Percentiles rank a stretch among this genome's conserved stretches.
These are phyloP conservation scores for Geotrichum carabidarum DNA, from an alignment of 1,139 yeast genomes.

Conservation along the genomic window DNA sequence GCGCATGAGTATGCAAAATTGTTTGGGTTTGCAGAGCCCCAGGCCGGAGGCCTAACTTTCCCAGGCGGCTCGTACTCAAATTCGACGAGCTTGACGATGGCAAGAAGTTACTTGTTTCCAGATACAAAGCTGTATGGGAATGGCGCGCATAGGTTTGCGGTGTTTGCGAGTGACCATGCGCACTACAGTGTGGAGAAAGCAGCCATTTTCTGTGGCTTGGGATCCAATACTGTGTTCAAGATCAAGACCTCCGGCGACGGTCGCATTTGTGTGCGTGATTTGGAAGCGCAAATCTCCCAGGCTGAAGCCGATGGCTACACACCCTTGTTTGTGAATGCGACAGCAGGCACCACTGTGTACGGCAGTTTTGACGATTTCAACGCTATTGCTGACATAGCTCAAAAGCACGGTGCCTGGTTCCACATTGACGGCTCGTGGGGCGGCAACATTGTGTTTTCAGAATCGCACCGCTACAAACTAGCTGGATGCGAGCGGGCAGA, in stretches of 20 bases:
- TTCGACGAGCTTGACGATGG: slow-evolving; percentile 73
- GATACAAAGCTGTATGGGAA: slow-evolving; percentile 66
- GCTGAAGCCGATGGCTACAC: slow-evolving; percentile 53
- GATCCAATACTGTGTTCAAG: slow-evolving; percentile 58
- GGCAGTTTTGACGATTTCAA: slow-evolving; percentile 74
- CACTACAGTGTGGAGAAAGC: slow-evolving; percentile 83
- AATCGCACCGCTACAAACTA: slow-evolving; percentile 42
- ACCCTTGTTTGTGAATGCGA: slow-evolving; percentile 73
- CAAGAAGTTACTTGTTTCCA: slow-evolving; percentile 61
- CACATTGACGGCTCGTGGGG: slow-evolving; percentile 94
- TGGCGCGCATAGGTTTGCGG: slow-evolving; percentile 52
- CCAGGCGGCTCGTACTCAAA: slow-evolving; percentile 89
- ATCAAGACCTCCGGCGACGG: slow-evolving; percentile 57
- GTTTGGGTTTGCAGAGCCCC: slow-evolving; percentile 52
- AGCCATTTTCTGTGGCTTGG: slow-evolving; percentile 72
- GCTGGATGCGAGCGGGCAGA: slow-evolving; percentile 63
- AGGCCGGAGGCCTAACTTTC: slow-evolving; percentile 78
- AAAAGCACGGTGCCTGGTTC: slow-evolving; percentile 57
- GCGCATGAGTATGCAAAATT: slow-evolving; percentile 63
- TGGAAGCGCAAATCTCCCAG: slow-evolving; percentile 45
- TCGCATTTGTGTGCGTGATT: slow-evolving; percentile 47
- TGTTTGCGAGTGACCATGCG: slow-evolving; percentile 66
- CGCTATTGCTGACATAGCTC: slow-evolving; percentile 52
- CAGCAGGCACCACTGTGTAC: slow-evolving; percentile 87
- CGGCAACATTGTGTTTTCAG: slow-evolving; percentile 70